These are phyloP conservation scores for Pseudogymnoascus sp. DNA, from an alignment of 2,329 filamentous ascomycete species.

Conservation along the genomic window DNA sequence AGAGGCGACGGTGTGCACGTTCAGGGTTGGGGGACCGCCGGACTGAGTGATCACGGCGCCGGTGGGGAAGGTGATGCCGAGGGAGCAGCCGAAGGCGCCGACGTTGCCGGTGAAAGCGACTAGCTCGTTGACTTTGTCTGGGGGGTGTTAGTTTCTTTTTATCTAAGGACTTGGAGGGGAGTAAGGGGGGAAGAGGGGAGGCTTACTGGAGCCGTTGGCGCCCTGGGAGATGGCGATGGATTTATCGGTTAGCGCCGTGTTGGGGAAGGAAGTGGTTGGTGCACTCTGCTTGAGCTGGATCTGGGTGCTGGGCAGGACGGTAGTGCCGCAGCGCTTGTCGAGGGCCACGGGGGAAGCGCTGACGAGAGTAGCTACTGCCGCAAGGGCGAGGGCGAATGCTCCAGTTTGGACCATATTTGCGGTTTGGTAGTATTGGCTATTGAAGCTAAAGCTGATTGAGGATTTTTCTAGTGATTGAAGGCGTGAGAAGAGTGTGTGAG, in stretches of 20 bases:
- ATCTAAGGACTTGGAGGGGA: background rate
- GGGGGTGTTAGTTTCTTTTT: background rate
- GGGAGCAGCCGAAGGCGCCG: conserved; percentile 2
- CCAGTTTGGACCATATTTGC: background rate
- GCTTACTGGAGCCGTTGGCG: background rate
- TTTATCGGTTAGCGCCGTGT: background rate
- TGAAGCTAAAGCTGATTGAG: background rate
- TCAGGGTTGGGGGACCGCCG: background rate
- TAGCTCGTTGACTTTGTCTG: background rate
- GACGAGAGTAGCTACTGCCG: background rate
- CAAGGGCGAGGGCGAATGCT: background rate
- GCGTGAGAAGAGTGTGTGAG: background rate
- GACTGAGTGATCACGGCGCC: background rate
- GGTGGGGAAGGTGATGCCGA: background rate
- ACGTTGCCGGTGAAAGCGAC: background rate
- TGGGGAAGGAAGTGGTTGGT: background rate
- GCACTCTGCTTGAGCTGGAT: background rate
- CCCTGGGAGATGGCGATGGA: background rate
- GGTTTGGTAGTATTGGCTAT: background rate
- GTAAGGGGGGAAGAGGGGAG: background rate
- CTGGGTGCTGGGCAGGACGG: background rate
- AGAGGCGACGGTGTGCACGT: background rate
- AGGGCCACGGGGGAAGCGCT: background rate
- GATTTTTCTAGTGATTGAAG: background rate
- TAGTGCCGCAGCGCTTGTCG: background rate